phyloP scores from a whole-genome alignment of 495 filamentous ascomycete species.

The Elasticomyces elasticus region DNA sequence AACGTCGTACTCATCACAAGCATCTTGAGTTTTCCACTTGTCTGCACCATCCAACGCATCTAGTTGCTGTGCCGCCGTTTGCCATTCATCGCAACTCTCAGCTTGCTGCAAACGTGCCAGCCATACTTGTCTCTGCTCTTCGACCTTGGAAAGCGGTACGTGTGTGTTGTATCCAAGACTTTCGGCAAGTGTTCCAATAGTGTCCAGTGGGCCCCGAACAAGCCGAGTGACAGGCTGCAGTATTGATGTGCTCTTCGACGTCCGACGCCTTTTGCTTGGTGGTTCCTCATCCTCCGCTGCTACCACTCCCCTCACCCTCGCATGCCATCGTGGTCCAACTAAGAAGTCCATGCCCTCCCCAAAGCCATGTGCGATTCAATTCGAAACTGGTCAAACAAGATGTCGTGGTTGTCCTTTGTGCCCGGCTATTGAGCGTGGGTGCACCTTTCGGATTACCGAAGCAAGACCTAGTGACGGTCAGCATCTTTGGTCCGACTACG shows the following conservation, averaged over 20 bases:
- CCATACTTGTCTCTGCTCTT: not conserved
- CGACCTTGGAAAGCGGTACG: not conserved
- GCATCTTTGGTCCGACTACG: not conserved
- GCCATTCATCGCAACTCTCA: constrained; percentile 31
- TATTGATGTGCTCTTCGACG: not conserved
- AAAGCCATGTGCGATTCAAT: not conserved
- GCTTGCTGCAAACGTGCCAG: constrained; percentile 16
- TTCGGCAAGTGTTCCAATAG: not conserved
- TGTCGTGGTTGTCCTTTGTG: not conserved
- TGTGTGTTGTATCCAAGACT: not conserved
- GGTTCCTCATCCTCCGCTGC: constrained; percentile 1
- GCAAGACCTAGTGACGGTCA: not conserved
- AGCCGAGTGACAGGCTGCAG: not conserved
- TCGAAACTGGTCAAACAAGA: not conserved
- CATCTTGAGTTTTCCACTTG: constrained; percentile 64
- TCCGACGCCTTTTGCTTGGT: not conserved
- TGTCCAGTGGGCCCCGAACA: constrained; percentile 4
- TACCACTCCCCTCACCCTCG: not conserved
- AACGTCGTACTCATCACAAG: constrained; percentile 59
- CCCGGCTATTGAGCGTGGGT: not conserved
- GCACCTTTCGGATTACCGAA: not conserved
- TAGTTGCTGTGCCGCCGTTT: constrained; percentile 57
- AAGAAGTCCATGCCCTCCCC: not conserved
- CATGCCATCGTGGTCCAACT: not conserved
- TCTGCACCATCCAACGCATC: constrained; percentile 74